phyloP scores from a whole-genome alignment of 2,329 filamentous ascomycete genomes.

The Sordariomycetes sp. region DNA sequence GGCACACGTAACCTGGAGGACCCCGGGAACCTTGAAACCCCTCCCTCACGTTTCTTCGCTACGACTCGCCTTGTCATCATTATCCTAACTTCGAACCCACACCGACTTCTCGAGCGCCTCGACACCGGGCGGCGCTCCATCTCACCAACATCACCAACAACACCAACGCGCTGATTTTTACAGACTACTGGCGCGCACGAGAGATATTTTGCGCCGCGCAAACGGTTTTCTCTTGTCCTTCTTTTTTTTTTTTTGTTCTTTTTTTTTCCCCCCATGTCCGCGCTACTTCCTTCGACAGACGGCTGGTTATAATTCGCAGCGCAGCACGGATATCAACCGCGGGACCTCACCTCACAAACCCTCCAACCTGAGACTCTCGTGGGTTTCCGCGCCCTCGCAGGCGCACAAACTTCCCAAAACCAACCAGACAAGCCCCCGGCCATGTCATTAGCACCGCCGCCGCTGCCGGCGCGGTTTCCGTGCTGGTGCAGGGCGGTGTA shows the following conservation, averaged over 20 bases:
- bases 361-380: background rate
- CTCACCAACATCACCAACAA: no score
- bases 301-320: background rate
- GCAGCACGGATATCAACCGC: background rate
- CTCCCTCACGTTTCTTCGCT: no score
- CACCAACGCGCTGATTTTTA: no score
- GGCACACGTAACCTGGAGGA: background rate
- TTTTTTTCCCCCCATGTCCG: no score
- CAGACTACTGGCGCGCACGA: background rate
- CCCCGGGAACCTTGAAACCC: no score
- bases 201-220: background rate
- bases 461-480: conserved; percentile 66
- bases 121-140: background rate
- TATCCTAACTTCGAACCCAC: background rate
- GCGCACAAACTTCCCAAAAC: background rate
- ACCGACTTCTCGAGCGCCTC: background rate
- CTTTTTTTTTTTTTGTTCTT: no score
- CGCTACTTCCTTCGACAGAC: background rate
- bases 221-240: no score
- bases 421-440: background rate
- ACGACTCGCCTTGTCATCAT: no score
- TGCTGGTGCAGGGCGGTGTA: conserved; percentile 89
- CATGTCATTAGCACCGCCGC: conserved; percentile 39
- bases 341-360: background rate
- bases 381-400: background rate